Conservation (phyloP, 345 rosid species). For the Jatropha curcas region DNA sequence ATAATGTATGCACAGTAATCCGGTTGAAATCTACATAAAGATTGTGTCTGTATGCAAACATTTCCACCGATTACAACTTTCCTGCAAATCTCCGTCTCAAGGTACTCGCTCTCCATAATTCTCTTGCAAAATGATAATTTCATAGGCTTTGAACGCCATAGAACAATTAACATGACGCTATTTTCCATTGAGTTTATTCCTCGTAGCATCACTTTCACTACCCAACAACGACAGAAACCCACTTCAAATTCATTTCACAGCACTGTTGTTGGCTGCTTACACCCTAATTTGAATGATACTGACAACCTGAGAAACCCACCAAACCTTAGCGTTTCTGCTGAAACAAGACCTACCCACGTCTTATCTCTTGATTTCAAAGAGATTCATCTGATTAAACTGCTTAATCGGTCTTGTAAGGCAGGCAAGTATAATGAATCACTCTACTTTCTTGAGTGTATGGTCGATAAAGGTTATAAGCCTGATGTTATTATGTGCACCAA, state of each 20-base stretch:
- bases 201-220: conserved; percentile 24
- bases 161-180: conserved; percentile 29
- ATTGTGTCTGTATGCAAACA: too few relatives aligned
- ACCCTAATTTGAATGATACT: conserved; percentile 7
- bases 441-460: conserved; percentile 68
- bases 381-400: conserved; percentile 52
- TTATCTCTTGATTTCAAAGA: conserved; percentile 59
- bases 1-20: too few relatives aligned
- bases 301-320: conserved; percentile 21
- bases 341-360: conserved; percentile 45
- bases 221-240: conserved; percentile 33
- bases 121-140: not conserved
- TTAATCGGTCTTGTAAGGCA: conserved; percentile 57
- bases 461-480: conserved; percentile 57
- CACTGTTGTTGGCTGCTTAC: conserved; percentile 26
- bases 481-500: conserved; percentile 74
- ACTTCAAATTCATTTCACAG: conserved; percentile 27
- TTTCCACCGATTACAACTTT: too few relatives aligned
- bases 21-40: too few relatives aligned
- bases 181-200: conserved; percentile 39
- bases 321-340: conserved; percentile 30
- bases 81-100: conserved; percentile 10
- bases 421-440: conserved; percentile 66
- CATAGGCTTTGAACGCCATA: conserved; percentile 13
- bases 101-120: not conserved